These are phyloP conservation scores for Phytophthora colocasiae DNA, from an alignment of 352 stramenopile genomes.

Conservation along the genomic window DNA sequence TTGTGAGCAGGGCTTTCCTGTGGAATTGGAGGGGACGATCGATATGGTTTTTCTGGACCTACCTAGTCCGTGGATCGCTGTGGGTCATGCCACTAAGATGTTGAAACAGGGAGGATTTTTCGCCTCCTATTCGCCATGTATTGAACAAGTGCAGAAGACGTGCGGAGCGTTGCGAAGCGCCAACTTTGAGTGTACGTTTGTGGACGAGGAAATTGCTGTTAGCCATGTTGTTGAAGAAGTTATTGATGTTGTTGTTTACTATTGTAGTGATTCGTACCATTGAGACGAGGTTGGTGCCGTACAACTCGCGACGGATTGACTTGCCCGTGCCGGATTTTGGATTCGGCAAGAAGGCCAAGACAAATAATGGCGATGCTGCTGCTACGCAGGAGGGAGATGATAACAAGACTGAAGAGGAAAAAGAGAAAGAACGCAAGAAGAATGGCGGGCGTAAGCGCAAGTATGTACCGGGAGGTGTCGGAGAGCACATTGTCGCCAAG, in stretches of 20 bases:
- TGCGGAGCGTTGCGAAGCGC: slow-evolving; percentile 72
- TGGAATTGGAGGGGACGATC: slow-evolving; percentile 68
- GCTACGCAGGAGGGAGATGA: slow-evolving; percentile 3
- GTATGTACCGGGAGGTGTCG: slow-evolving; percentile 54
- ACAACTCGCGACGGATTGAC: slow-evolving; percentile 71
- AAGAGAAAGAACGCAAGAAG: slow-evolving; percentile 41
- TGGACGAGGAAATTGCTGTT: background rate
- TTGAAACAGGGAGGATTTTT: slow-evolving; percentile 94
- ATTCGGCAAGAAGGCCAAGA: slow-evolving; percentile 40
- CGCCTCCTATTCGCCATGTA: slow-evolving; percentile 98
- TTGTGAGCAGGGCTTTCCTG: slow-evolving; percentile 90
- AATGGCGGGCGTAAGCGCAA: slow-evolving; percentile 58
- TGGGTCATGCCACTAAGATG: slow-evolving; percentile 92
- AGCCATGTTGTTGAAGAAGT: slow-evolving; percentile 1
- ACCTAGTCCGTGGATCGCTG: slow-evolving; percentile 97
- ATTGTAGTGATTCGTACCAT: slow-evolving; percentile 86
- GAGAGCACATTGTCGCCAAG: slow-evolving; percentile 80
- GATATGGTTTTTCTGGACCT: slow-evolving; percentile 99
- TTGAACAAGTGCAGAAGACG: slow-evolving; percentile 98
- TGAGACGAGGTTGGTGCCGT: slow-evolving; percentile 93
- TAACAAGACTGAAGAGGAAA: slow-evolving; percentile 28
- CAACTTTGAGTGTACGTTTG: slow-evolving; percentile 82
- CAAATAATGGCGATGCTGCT: slow-evolving; percentile 17
- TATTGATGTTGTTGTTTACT: slow-evolving; percentile 7
- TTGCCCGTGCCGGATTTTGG: slow-evolving; percentile 81